These are phyloP conservation scores for Dioscorea dumetorum DNA, from an alignment of 106 monocot genomes.

Conservation along the genomic window DNA sequence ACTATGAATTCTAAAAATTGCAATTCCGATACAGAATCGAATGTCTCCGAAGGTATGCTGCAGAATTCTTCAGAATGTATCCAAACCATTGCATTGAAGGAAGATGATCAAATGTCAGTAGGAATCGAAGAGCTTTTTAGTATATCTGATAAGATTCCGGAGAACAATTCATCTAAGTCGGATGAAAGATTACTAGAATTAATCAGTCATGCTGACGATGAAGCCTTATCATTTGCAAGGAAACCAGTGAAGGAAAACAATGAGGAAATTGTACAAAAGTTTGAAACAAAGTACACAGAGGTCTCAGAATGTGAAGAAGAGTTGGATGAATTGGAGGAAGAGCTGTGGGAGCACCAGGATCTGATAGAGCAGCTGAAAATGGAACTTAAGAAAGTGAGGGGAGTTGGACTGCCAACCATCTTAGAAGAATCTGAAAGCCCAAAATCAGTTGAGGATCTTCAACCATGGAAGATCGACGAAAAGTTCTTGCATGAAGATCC, in stretches of 20 bases:
- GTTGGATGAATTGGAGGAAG: conserved; percentile 28
- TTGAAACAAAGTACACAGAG: not conserved
- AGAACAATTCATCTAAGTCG: not conserved
- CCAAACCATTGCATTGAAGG: too few relatives aligned
- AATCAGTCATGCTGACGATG: not conserved
- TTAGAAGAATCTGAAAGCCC: conserved; percentile 66
- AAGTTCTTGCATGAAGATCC: conserved; percentile 56
- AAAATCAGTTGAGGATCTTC: conserved; percentile 28
- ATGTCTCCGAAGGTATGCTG: too few relatives aligned
- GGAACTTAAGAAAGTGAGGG: conserved; percentile 61
- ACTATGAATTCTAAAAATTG: not conserved
- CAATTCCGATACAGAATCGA: not conserved
- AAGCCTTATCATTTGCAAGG: too few relatives aligned
- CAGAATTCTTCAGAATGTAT: not conserved
- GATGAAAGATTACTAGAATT: not conserved
- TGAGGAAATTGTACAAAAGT: not conserved
- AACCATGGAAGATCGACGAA: conserved; percentile 45
- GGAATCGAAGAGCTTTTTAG: not conserved
- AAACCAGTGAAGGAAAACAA: conserved; percentile 5
- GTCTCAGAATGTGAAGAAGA: not conserved
- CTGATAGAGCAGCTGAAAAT: conserved; percentile 71
- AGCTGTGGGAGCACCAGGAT: conserved; percentile 84
- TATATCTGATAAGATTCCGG: not conserved
- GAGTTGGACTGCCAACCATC: conserved; percentile 68
- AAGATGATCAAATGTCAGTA: too few relatives aligned